A percentile compares a stretch with the other conserved stretches of the same genome.
phyloP scores from a whole-genome alignment of 106 monocot genomes.

The Allium cepa region DNA sequence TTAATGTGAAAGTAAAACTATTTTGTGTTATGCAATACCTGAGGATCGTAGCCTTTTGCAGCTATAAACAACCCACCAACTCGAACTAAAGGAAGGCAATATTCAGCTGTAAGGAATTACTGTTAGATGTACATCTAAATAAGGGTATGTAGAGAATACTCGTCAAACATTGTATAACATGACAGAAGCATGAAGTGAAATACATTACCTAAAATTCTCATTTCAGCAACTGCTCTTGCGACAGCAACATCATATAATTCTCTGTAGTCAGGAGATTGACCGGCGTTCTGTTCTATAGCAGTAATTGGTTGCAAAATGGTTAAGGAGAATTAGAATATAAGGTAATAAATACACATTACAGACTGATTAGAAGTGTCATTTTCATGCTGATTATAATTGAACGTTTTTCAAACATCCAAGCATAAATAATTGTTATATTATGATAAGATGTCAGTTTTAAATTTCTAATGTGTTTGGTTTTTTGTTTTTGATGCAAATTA shows the following conservation, averaged over 20 bases:
- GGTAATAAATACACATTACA: no score
- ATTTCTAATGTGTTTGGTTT: no score
- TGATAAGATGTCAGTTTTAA: no score
- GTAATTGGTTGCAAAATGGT: not conserved
- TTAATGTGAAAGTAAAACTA: not conserved
- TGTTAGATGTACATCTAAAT: no score
- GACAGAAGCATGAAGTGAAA: not conserved
- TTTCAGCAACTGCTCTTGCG: slow-evolving; percentile 97
- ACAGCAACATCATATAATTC: slow-evolving; percentile 86
- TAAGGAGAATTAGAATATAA: no score
- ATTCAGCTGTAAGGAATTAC: slow-evolving; percentile 54
- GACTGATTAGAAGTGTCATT: no score
- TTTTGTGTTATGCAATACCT: slow-evolving; percentile 23
- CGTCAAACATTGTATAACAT: not conserved
- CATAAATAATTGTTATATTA: no score
- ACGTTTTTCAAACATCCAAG: no score
- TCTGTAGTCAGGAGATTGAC: slow-evolving; percentile 66
- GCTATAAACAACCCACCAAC: slow-evolving; percentile 93
- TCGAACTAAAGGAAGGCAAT: slow-evolving; percentile 93
- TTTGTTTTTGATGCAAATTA: no score
- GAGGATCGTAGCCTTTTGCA: slow-evolving; percentile 91
- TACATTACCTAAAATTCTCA: slow-evolving; percentile 69
- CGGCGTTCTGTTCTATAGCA: slow-evolving; percentile 75
- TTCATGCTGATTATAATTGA: no score
- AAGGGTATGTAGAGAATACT: not conserved